Percentiles rank a stretch among this genome's conserved stretches.
Evolutionary conservation across 495 filamentous ascomycete species (phyloP).

Genomic region (Corynascus novoguineensis): DNA sequence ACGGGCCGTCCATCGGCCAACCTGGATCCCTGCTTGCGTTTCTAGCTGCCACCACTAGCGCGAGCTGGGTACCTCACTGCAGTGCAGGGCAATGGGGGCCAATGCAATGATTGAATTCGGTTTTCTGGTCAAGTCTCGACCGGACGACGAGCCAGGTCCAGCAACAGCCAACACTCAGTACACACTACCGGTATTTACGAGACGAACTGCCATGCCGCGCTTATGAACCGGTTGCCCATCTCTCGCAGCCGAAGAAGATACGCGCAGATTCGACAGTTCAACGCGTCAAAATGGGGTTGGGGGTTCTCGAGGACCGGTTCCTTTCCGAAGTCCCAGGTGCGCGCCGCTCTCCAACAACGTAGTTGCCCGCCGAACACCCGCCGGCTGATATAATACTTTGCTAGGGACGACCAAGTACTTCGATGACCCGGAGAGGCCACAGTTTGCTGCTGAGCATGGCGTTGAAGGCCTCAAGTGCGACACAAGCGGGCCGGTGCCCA

Average conservation of each 20-base stretch:
- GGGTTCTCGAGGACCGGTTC: conserved; percentile 63
- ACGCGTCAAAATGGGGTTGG: conserved; percentile 64
- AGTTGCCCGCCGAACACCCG: neutral
- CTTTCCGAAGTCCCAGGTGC: conserved; percentile 69
- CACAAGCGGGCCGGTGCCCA: conserved; percentile 56
- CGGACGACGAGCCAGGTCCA: neutral
- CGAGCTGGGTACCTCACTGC: neutral
- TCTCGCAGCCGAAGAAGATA: neutral
- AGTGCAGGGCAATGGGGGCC: too few relatives aligned
- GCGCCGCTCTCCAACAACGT: neutral
- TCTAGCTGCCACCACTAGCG: neutral
- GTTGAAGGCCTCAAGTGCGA: conserved; percentile 63
- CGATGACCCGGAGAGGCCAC: conserved; percentile 47
- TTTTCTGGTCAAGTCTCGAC: neutral
- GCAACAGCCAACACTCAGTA: neutral
- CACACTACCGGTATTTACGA: neutral
- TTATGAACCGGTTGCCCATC: neutral
- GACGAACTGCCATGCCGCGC: neutral
- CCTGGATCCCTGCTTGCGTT: neutral
- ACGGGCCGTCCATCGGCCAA: neutral
- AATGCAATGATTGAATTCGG: neutral
- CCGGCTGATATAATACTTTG: conserved; percentile 9
- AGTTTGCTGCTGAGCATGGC: conserved; percentile 34
- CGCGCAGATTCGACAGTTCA: neutral
- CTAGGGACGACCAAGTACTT: conserved; percentile 62